Evolutionary conservation across 2,329 filamentous ascomycete genomes (phyloP).

Genomic region (Fusarium citri): DNA sequence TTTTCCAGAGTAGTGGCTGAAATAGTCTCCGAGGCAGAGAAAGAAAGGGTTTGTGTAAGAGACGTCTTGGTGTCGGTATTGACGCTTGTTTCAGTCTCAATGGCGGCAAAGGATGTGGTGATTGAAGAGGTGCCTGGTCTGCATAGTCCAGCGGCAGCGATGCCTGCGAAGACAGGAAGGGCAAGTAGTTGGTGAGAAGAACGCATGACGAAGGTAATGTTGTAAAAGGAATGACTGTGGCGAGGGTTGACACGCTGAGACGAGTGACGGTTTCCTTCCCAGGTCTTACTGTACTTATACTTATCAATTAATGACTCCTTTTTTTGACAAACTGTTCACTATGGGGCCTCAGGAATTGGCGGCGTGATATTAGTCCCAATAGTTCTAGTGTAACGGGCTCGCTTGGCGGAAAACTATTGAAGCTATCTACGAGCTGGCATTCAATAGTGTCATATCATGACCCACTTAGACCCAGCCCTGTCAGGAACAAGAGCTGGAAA

Average conservation of each 20-base stretch:
- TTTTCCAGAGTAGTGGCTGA: background rate
- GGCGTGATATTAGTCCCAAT: background rate
- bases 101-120: background rate
- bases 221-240: background rate
- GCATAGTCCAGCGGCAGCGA: background rate
- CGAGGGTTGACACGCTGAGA: background rate
- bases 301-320: background rate
- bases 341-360: background rate
- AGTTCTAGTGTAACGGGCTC: background rate
- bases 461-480: background rate
- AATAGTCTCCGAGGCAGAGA: background rate
- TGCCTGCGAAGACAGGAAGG: background rate
- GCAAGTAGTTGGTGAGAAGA: background rate
- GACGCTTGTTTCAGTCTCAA: background rate
- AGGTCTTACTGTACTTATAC: background rate
- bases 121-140: background rate
- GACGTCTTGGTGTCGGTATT: background rate
- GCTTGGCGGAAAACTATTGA: background rate
- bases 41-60: background rate
- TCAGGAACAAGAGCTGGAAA: background rate
- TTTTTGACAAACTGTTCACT: background rate
- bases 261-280: accelerated
- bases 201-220: background rate
- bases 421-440: background rate
- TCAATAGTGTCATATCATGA: background rate